Base-by-base conservation (phyloP, 345 rosid genomes). In the Gossypium raimondii region DNA sequence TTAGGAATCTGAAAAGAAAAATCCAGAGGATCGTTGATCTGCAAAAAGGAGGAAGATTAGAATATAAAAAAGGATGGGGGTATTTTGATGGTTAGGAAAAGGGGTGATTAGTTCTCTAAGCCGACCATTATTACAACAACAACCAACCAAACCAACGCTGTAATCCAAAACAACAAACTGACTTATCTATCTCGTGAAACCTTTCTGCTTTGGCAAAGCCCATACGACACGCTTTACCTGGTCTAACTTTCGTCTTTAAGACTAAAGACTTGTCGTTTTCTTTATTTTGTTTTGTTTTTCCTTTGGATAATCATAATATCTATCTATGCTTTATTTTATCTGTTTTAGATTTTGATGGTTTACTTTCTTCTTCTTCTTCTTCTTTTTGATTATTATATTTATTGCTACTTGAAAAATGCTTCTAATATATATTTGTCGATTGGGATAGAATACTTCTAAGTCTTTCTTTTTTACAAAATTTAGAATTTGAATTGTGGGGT, bases 71-170 rank as follows among this genome's bases (percentile, higher is more conserved):
- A 55, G 27, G 62, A 5, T 4, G 41, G 41, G 41, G 41, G 7
- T 34, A 34, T 34, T 34, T 34, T 5, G 41, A 34, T 5, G 7
- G 41, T 5, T 34, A 34, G 41, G 41, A 5, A 34, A 34, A 34
- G 41, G 41, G 41, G 41, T 34, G 70, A 66, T 66, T 44, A 66
- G 14, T 66, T 5, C 11, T 66, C 70, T 67, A 67, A 44, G 24
- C 9, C 70, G 68, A 41, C 18, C 45, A 64, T 64, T 9, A 41
- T 64, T 41, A 64, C 50, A 29, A 57, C 62, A 20, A 62, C 67
- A 20, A 62, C 67, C 20, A 64, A 20, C 62, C 62, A 57, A 52
- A 51, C 67, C 63, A 58, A 22, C 63, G 25, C 11, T 61, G 44
- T 27, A 29, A 18, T 55, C 62, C 62, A 10, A 58, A 58, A 58